Conservation (phyloP, 768 basidiomycete species). For the Lactarius psammicola region DNA sequence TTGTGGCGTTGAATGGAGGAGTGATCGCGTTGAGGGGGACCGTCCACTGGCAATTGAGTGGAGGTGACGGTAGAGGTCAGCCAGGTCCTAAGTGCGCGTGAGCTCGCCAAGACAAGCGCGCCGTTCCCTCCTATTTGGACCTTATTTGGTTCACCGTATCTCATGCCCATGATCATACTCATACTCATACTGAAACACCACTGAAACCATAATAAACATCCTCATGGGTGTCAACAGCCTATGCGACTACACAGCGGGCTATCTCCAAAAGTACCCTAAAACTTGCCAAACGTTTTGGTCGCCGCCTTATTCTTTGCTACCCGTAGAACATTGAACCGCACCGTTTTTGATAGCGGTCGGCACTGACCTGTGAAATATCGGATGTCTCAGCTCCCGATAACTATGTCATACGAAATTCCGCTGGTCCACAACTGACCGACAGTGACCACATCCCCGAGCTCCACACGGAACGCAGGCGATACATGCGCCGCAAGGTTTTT, state of each 20-base stretch:
- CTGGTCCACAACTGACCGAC: constrained; percentile 63
- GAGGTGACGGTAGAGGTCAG: constrained; percentile 14
- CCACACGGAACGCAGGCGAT: constrained; percentile 98
- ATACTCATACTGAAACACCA: neutral
- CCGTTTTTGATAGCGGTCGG: constrained; percentile 97
- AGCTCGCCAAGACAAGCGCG: constrained; percentile 7
- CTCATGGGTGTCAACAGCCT: constrained; percentile 35
- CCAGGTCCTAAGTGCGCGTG: constrained; percentile 4
- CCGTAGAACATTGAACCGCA: constrained; percentile 98
- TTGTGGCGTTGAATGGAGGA: constrained; percentile 37
- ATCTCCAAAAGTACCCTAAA: constrained; percentile 45
- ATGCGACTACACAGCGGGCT: constrained; percentile 25
- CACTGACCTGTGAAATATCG: constrained; percentile 72
- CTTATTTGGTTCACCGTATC: constrained; percentile 24
- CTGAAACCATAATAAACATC: constrained; percentile 30
- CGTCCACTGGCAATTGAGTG: constrained; percentile 7
- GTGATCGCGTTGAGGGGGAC: constrained; percentile 8
- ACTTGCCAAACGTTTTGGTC: constrained; percentile 92
- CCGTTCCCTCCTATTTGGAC: constrained; percentile 19
- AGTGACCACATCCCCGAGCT: constrained; percentile 89
- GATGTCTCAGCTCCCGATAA: constrained; percentile 9
- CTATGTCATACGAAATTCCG: neutral
- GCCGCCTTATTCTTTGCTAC: constrained; percentile 92
- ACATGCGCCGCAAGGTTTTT: constrained; percentile 97
- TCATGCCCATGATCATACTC: no score